phyloP scores from a whole-genome alignment of 106 monocot species.

The Dendrobium nobile region DNA sequence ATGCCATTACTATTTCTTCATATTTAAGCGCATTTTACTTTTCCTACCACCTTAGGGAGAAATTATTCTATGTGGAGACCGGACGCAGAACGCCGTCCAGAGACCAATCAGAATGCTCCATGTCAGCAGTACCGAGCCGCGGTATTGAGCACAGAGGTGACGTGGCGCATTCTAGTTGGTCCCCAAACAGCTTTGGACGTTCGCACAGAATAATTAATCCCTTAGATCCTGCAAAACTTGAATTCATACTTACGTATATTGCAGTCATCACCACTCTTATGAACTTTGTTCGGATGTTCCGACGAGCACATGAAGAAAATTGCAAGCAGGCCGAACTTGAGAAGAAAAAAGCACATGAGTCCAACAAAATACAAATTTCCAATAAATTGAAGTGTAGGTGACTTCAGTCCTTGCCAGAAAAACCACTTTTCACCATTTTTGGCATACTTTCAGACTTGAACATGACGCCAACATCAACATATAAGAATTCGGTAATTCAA shows the following conservation, averaged over 20 bases:
- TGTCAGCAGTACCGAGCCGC: too few relatives aligned
- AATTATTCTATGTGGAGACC: too few relatives aligned
- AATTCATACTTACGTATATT: constrained; percentile 5
- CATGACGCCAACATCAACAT: background rate
- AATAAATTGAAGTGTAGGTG: background rate
- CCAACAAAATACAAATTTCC: constrained; percentile 37
- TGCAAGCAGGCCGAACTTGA: constrained; percentile 60
- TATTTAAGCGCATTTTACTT: background rate
- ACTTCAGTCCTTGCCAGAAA: background rate
- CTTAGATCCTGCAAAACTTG: background rate
- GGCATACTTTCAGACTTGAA: background rate
- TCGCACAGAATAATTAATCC: too few relatives aligned
- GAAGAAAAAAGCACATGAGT: constrained; percentile 71
- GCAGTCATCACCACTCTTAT: constrained; percentile 62
- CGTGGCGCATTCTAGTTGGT: too few relatives aligned
- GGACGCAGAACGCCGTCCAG: too few relatives aligned
- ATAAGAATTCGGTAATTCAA: background rate
- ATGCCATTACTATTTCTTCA: background rate
- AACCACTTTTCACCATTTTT: background rate
- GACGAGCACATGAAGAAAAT: constrained; percentile 72
- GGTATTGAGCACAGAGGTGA: too few relatives aligned
- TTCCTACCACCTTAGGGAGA: background rate
- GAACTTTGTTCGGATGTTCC: constrained; percentile 64
- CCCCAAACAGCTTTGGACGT: too few relatives aligned
- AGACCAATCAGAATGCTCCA: too few relatives aligned